Conservation (phyloP, 129 eudicot species). For the Erigeron canadensis region DNA sequence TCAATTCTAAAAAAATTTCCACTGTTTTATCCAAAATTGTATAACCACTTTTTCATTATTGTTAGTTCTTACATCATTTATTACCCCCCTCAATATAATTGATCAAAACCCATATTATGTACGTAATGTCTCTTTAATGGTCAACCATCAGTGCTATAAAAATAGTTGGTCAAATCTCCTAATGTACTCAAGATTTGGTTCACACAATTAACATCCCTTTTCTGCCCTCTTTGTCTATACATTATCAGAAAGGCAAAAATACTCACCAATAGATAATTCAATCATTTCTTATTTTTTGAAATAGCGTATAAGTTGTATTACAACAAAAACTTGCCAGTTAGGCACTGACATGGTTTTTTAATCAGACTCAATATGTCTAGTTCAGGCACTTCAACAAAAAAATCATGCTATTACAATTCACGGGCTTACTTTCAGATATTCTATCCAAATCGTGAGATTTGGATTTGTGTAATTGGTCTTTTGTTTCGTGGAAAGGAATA, state of each 20-base stretch:
- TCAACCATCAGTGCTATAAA: conserved; percentile 5
- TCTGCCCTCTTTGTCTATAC: background rate
- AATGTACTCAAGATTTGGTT: background rate
- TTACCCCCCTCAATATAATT: conserved; percentile 1
- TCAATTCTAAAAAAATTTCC: background rate
- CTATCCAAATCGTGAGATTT: no score
- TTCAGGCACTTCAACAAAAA: no score
- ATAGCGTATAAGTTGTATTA: background rate
- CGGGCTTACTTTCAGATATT: no score
- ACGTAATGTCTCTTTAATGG: background rate
- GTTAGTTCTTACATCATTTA: conserved; percentile 1
- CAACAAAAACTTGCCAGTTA: background rate
- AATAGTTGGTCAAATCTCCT: background rate
- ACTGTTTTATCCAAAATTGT: background rate
- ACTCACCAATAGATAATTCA: background rate
- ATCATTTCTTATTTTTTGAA: background rate
- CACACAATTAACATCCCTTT: background rate
- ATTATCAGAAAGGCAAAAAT: background rate
- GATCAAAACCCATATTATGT: background rate
- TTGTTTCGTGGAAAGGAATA: no score
- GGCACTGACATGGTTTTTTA: background rate
- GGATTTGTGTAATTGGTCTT: no score
- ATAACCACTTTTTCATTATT: background rate
- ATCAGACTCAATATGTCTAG: no score
- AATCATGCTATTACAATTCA: no score